phyloP scores from a whole-genome alignment of 495 filamentous ascomycete species.

The Xeromyces bisporus region DNA sequence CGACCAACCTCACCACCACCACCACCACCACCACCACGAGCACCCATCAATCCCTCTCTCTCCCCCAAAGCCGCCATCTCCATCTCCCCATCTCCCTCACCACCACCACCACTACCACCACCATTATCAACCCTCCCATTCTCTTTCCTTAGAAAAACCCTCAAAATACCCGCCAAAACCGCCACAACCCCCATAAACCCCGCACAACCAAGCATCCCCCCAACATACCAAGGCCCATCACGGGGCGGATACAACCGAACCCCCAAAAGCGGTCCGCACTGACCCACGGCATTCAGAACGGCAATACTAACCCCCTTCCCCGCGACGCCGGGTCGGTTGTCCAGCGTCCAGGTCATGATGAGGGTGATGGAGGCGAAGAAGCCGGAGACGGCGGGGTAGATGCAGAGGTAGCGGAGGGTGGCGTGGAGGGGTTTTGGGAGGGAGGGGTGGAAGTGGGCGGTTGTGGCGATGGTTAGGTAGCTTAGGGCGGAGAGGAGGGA shows the following conservation, averaged over 20 bases:
- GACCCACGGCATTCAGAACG: slow-evolving; percentile 42
- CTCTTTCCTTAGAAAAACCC: slow-evolving; percentile 26
- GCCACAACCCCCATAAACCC: slow-evolving; percentile 38
- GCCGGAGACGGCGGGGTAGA: slow-evolving; percentile 40
- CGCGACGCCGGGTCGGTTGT: slow-evolving; percentile 39
- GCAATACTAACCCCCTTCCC: slow-evolving; percentile 40
- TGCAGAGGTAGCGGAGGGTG: slow-evolving; percentile 35
- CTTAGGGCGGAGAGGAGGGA: slow-evolving; percentile 39
- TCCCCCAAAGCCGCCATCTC: slow-evolving; percentile 12
- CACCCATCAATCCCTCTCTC: slow-evolving; percentile 26
- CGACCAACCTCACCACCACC: slow-evolving; percentile 3
- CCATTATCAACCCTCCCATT: slow-evolving; percentile 14
- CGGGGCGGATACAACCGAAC: slow-evolving; percentile 40
- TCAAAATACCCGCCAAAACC: slow-evolving; percentile 27
- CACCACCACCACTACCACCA: slow-evolving; percentile 3
- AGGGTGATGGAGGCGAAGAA: slow-evolving; percentile 47
- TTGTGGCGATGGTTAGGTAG: slow-evolving; percentile 39
- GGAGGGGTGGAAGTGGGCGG: slow-evolving; percentile 21
- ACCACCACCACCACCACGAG: slow-evolving; percentile 8
- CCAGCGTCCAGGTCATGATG: slow-evolving; percentile 50
- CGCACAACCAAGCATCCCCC: slow-evolving; percentile 40
- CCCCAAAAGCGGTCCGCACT: slow-evolving; percentile 45
- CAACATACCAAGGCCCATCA: slow-evolving; percentile 41
- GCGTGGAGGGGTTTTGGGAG: slow-evolving; percentile 13
- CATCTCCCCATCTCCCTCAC: slow-evolving; percentile 8